Evolutionary conservation across 345 rosid species (phyloP), one percentile per base, ranked within the genome.

Genomic region (Acer campestre): DNA sequence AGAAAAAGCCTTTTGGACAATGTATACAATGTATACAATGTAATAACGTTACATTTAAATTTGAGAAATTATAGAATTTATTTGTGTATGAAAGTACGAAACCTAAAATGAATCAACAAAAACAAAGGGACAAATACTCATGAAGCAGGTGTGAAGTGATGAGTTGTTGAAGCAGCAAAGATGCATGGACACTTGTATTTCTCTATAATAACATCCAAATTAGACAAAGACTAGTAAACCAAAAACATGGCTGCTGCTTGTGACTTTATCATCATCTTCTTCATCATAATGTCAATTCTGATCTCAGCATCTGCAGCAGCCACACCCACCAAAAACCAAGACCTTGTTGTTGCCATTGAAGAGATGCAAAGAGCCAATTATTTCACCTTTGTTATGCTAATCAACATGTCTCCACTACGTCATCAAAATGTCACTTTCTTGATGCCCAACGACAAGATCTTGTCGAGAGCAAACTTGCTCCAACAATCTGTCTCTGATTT

Each of bases 321-420:
- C 69, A 74, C 69, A 8, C 78, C 87, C 77, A 18, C 67, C 67
- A 48, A 78, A 64, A 79, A 74, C 77, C 82, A 76, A 18, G 90
- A 84, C 18, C 91, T 91, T 10, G 53, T 77, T 0, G 58, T 82
- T 0, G 98, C 98, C 48, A 86, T 77, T 1, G 81, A 85, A 68
- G 98, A 95, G 84, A 95, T 95, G 97, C 84, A 80, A 66, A 85
- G 64, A 29, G 98, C 98, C 7, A 83, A 86, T 49, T 90, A 90
- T 80, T 93, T 87, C 84, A 84, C 92, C 61, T 93, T 90, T 55
- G 91, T 88, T 51, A 86, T 86, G 88, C 95, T 93, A 66, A 80
- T 91, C 76, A 91, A 88, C 85, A 87, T 95, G 92, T 79, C 83
- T 20, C 85, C 88, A 58, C 12, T 2, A 1, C 42, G 71, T 22